phyloP scores from a whole-genome alignment of 352 stramenopile genomes.

The Phytophthora hibernalis region DNA sequence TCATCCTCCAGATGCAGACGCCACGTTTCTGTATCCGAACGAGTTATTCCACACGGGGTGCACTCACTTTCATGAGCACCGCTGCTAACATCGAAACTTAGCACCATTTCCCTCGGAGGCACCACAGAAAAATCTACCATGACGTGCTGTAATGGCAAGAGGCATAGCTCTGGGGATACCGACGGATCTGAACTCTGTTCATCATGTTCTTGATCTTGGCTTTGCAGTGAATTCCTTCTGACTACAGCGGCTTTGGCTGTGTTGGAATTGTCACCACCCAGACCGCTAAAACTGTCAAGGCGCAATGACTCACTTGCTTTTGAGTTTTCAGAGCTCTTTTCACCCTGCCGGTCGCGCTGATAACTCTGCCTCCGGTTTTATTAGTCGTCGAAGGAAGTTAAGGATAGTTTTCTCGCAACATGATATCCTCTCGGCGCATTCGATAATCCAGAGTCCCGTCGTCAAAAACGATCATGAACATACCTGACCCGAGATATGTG shows the following conservation, averaged over 20 bases:
- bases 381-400: neutral
- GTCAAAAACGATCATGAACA: constrained; percentile 87
- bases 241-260: neutral
- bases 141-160: constrained; percentile 33
- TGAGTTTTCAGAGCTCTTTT: constrained; percentile 6
- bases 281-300: constrained; percentile 11
- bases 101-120: constrained; percentile 42
- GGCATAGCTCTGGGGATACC: constrained; percentile 18
- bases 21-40: constrained; percentile 25
- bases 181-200: constrained; percentile 6
- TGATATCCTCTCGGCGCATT: constrained; percentile 70
- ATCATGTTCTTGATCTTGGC: constrained; percentile 4
- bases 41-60: neutral
- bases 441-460: constrained; percentile 79
- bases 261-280: neutral
- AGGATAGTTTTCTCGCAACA: constrained; percentile 37
- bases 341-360: constrained; percentile 4
- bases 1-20: constrained; percentile 49
- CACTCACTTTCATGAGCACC: constrained; percentile 6
- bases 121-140: constrained; percentile 63
- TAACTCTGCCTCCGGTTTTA: constrained; percentile 8
- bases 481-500: constrained; percentile 64
- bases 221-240: constrained; percentile 5
- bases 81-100: constrained; percentile 35
- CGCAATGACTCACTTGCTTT: constrained; percentile 10